Evolutionary conservation across 176 grass and related monocot species (phyloP), one percentile per base, ranked within the genome.

Genomic region (Hordeum marinum): DNA sequence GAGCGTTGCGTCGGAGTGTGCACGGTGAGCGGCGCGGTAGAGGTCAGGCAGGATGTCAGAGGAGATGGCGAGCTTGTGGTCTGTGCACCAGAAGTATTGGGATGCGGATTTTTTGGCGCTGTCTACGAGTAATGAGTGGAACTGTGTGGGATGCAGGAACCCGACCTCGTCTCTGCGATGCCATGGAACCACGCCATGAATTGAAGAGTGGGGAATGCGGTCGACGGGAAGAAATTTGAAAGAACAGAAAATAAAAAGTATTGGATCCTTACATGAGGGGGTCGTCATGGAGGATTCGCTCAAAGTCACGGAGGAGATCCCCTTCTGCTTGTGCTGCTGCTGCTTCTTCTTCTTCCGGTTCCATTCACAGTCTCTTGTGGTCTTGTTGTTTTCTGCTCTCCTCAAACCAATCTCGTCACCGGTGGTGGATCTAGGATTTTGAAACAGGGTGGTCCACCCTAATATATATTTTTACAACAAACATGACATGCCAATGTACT

Each of bases 21-120:
- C 89, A 72, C 21, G 60, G 6, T 62, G 37, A 3, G 83, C 89
- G 23, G 89, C 50, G 15, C 37, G 57, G 67, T 90, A 98, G 29
- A 98, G 89, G 40, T 69, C 9, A 5, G 82, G 63, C 25, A 98
- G 78, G 55, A 90, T 60, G 75, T 91, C 32, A 0, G 68, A 79
- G 39, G 89, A 95, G 80, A 98, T 83, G 74, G 92, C 95, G 26
- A 98, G 84, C 78, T 98, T 98, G 87, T 98, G 90, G 80, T 92
- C 80, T 57, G 60, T 83, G 83, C 82, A 90, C 95, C 92, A 98
- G 42, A 95, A 91, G 46, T 69, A 25, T n/a, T 90, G 68, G 8
- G 68, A 79, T 20, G 72, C 32, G 0, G 64, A 83, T 42, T 55
- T 24, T 7, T 31, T 24, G 71, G 72, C 70, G 57, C 31, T 1